phyloP scores from a whole-genome alignment of 78 protist species.

The slime mould (Dictyostelium discoideum) region DNA sequence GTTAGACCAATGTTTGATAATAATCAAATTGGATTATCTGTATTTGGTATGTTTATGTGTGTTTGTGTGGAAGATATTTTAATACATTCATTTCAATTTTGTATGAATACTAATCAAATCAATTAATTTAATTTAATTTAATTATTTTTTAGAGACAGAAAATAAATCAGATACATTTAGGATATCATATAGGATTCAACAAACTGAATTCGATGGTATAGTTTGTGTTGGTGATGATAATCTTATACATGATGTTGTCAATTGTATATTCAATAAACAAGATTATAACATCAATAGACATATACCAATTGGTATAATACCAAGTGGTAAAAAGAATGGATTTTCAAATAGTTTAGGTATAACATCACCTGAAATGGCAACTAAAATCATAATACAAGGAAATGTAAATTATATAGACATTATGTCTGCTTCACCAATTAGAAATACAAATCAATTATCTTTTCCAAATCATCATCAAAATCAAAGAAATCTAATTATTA shows the following conservation, averaged over 20 bases:
- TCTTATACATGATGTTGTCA: constrained; percentile 40
- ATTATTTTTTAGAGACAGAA: constrained; percentile 2
- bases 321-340: constrained; percentile 37
- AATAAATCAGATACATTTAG: constrained; percentile 30
- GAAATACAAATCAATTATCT: neutral
- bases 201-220: constrained; percentile 69
- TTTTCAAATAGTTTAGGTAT: constrained; percentile 38
- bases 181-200: constrained; percentile 30
- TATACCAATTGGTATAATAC: constrained; percentile 63
- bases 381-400: neutral
- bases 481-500: neutral
- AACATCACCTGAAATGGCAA: constrained; percentile 35
- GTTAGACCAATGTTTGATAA: constrained; percentile 41
- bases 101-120: no score
- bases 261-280: constrained; percentile 20
- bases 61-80: no score
- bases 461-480: constrained; percentile 8
- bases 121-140: no score
- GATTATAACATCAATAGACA: constrained; percentile 47
- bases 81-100: no score
- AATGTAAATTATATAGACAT: constrained; percentile 42
- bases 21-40: neutral
- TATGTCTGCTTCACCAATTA: constrained; percentile 21
- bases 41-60: constrained; percentile 12
- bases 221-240: constrained; percentile 72